Percentiles rank a stretch among this genome's conserved stretches.
These are phyloP conservation scores for Sugiyamaella chiloensis DNA, from an alignment of 805 yeast species.

Conservation along the genomic window DNA sequence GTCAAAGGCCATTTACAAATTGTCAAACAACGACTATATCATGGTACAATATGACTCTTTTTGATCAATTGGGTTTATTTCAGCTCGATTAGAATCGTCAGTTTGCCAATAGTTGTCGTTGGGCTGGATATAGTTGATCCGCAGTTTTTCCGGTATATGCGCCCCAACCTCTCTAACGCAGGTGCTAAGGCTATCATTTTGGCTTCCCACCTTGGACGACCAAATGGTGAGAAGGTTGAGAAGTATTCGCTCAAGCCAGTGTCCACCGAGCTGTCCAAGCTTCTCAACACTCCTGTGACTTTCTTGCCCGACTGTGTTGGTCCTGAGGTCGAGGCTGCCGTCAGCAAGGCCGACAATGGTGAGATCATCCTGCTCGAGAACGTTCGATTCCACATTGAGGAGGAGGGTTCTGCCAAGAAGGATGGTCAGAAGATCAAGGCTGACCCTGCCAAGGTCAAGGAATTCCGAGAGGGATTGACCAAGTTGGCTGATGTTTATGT, in stretches of 20 bases:
- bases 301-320: constrained; percentile 95
- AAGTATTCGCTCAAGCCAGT: constrained; percentile 94
- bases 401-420: constrained; percentile 82
- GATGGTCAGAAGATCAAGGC: constrained; percentile 95
- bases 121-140: no score
- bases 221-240: constrained; percentile 85
- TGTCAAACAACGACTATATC: no score
- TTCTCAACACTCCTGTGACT: constrained; percentile 69
- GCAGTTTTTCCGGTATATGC: neutral
- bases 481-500: constrained; percentile 94
- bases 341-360: constrained; percentile 71
- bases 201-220: constrained; percentile 99
- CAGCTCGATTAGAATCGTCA: no score
- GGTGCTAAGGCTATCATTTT: constrained; percentile 87
- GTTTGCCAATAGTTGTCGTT: no score
- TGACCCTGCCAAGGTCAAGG: constrained; percentile 73
- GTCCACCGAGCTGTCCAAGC: constrained; percentile 78
- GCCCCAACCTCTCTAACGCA: neutral
- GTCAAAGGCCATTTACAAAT: no score
- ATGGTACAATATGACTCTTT: no score
- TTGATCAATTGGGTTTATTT: no score
- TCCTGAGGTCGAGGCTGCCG: constrained; percentile 76
- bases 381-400: constrained; percentile 96
- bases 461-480: constrained; percentile 87
- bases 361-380: constrained; percentile 89